Conservation (phyloP, 805 yeast genomes). For the Myxozyma neotropica region DNA sequence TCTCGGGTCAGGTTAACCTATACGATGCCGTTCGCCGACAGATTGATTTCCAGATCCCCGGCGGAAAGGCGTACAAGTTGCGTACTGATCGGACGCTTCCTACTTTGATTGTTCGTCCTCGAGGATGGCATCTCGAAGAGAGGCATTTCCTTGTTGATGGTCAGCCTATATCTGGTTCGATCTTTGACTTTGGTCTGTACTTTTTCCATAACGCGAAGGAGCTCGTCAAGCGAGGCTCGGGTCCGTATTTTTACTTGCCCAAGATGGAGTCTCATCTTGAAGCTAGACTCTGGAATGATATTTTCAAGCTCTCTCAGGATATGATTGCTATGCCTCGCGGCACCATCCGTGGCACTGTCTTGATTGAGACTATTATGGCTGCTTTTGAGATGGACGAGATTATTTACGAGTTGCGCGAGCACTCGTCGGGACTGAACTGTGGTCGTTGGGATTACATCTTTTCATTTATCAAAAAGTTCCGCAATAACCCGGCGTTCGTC, state of each 20-base stretch:
- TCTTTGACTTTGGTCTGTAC: constrained; percentile 71
- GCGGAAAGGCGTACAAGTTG: constrained; percentile 53
- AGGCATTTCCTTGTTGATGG: constrained; percentile 68
- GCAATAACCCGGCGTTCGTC: constrained; percentile 62
- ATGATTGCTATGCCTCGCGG: constrained; percentile 65
- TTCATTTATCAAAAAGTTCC: constrained; percentile 66
- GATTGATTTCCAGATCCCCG: constrained; percentile 46
- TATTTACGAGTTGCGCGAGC: constrained; percentile 70
- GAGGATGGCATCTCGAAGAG: constrained; percentile 77
- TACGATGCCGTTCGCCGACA: constrained; percentile 67
- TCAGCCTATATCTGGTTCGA: constrained; percentile 64
- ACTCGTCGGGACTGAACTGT: constrained; percentile 72
- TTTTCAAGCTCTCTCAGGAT: constrained; percentile 66
- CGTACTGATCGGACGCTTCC: constrained; percentile 58
- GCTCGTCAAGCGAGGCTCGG: constrained; percentile 57
- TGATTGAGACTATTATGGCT: constrained; percentile 72
- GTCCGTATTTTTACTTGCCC: constrained; percentile 74
- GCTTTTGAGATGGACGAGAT: constrained; percentile 80
- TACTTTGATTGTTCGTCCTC: constrained; percentile 55
- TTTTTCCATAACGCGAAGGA: constrained; percentile 71
- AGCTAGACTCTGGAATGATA: constrained; percentile 75
- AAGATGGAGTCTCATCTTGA: constrained; percentile 78
- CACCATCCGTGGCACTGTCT: constrained; percentile 69
- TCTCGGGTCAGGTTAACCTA: constrained; percentile 69
- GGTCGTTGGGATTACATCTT: constrained; percentile 80